phyloP scores from a whole-genome alignment of 148 eudicot species.

The Vaccinium myrtillus region DNA sequence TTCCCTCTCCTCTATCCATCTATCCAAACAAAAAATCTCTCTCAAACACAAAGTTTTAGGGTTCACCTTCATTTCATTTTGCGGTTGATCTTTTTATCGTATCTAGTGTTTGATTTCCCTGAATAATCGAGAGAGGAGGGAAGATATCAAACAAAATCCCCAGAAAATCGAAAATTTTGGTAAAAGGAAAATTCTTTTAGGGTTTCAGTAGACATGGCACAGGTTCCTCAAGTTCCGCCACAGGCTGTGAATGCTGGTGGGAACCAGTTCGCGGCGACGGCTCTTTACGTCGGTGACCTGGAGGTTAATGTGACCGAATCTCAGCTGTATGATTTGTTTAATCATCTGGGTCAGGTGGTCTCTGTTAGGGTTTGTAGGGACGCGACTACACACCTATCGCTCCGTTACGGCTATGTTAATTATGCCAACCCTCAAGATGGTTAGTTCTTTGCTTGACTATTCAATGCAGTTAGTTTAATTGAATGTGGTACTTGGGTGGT shows the following conservation, averaged over 20 bases:
- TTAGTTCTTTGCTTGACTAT: not conserved
- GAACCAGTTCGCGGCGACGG: constrained; percentile 46
- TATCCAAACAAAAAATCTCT: constrained; percentile 21
- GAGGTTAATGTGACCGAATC: constrained; percentile 55
- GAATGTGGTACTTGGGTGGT: not conserved
- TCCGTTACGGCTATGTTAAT: constrained; percentile 80
- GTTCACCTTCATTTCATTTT: not conserved
- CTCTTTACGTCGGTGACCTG: constrained; percentile 74
- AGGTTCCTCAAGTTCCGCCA: constrained; percentile 43
- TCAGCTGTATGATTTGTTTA: constrained; percentile 60
- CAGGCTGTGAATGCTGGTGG: constrained; percentile 35
- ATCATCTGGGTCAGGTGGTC: constrained; percentile 57
- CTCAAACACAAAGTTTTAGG: constrained; percentile 8
- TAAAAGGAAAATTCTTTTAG: constrained; percentile 18
- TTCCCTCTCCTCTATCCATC: constrained; percentile 75
- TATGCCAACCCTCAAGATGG: constrained; percentile 58
- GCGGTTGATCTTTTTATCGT: not conserved
- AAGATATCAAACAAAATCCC: constrained; percentile 25
- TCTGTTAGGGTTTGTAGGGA: constrained; percentile 79
- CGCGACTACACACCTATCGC: constrained; percentile 45
- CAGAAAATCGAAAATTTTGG: constrained; percentile 21
- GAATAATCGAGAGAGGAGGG: constrained; percentile 82
- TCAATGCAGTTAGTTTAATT: not conserved
- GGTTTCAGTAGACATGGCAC: constrained; percentile 39
- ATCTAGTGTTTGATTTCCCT: constrained; percentile 16